These are phyloP conservation scores for Cladosporium velox DNA, from an alignment of 2,329 filamentous ascomycete species.

Conservation along the genomic window DNA sequence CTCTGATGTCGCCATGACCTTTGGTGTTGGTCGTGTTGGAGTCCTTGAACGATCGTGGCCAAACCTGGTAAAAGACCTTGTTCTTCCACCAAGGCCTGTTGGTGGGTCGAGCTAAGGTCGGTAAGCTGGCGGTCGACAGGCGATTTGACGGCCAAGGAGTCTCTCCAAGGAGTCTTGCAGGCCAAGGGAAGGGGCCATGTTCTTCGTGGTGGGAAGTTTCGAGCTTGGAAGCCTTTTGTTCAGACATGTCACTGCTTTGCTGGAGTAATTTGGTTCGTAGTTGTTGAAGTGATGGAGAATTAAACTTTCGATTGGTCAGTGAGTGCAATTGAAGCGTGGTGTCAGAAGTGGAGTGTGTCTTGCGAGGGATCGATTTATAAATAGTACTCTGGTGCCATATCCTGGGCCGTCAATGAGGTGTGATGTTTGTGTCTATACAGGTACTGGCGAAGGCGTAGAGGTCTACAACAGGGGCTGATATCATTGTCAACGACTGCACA, in stretches of 20 bases:
- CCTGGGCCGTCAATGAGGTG: neutral
- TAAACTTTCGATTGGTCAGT: neutral
- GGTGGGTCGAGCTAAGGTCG: neutral
- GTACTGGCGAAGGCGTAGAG: neutral
- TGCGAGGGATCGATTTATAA: neutral
- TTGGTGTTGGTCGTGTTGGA: conserved; percentile 42
- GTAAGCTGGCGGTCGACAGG: neutral
- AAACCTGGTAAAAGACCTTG: conserved; percentile 47
- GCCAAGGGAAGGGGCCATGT: conserved; percentile 1
- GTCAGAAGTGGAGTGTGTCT: neutral
- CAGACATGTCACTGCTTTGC: neutral
- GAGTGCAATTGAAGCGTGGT: neutral
- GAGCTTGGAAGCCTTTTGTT: neutral
- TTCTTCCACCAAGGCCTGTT: conserved; percentile 46
- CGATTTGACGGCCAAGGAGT: neutral
- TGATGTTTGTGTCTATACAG: neutral
- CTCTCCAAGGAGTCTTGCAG: neutral
- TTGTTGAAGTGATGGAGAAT: neutral
- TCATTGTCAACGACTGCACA: neutral
- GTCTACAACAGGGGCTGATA: neutral
- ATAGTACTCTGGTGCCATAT: neutral
- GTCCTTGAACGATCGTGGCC: conserved; percentile 50
- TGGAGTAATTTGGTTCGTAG: neutral
- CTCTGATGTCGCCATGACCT: conserved; percentile 19
- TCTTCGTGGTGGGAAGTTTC: neutral